Evolutionary conservation across 768 basidiomycete species (phyloP).

Genomic region (Phaeotremella skinneri): DNA sequence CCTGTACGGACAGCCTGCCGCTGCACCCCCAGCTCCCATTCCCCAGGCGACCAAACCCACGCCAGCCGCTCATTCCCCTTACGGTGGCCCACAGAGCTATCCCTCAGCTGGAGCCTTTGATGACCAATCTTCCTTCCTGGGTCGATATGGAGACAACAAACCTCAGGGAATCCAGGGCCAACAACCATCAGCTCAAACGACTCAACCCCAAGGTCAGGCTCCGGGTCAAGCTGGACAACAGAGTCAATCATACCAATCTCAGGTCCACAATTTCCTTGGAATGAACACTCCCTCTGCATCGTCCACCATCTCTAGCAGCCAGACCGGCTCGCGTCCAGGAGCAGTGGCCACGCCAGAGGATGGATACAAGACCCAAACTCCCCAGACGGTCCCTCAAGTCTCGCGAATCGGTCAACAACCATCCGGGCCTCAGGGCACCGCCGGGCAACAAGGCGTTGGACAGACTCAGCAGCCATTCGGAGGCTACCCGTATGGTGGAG

Average conservation of each 20-base stretch:
- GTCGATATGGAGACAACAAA: constrained; percentile 42
- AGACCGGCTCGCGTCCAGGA: constrained; percentile 13
- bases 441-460: background rate
- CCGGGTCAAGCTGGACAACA: constrained; percentile 6
- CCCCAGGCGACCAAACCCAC: constrained; percentile 32
- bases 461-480: constrained; percentile 12
- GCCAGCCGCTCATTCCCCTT: constrained; percentile 40
- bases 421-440: background rate
- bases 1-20: constrained; percentile 44
- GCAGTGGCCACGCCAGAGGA: constrained; percentile 37
- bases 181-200: constrained; percentile 4
- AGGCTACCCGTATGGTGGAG: constrained; percentile 33
- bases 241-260: constrained; percentile 15
- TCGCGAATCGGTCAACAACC: constrained; percentile 2
- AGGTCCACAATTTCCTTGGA: constrained; percentile 44
- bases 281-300: constrained; percentile 21
- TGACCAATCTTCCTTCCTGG: constrained; percentile 26
- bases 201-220: constrained; percentile 7
- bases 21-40: constrained; percentile 35
- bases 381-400: constrained; percentile 1
- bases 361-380: constrained; percentile 26
- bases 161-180: constrained; percentile 2
- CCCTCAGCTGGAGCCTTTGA: constrained; percentile 35
- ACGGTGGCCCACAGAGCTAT: constrained; percentile 42
- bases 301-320: constrained; percentile 9